A percentile compares a stretch with the other conserved stretches of the same genome.
Evolutionary conservation across 2,329 filamentous ascomycete genomes (phyloP).

Genomic region (Pseudopithomyces maydicus): DNA sequence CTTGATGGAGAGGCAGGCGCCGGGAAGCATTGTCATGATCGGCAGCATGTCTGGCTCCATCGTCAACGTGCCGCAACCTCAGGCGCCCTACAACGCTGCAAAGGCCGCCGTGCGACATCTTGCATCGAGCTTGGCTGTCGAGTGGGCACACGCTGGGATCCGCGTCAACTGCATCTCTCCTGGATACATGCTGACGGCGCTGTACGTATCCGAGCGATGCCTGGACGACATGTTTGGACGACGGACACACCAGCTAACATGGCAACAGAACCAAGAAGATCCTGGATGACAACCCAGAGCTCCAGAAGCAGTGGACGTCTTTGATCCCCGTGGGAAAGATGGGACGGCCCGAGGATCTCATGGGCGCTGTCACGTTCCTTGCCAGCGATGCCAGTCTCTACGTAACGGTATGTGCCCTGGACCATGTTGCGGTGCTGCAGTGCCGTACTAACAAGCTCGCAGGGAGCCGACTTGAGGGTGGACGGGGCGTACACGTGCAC

Average conservation of each 20-base stretch:
- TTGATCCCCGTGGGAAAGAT: slow-evolving; percentile 93
- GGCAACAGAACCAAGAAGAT: slow-evolving; percentile 84
- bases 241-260: too few relatives aligned
- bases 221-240: background rate
- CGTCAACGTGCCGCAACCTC: slow-evolving; percentile 93
- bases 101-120: slow-evolving; percentile 93
- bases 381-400: slow-evolving; percentile 70
- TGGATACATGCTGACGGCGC: slow-evolving; percentile 93
- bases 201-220: slow-evolving; percentile 62
- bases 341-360: slow-evolving; percentile 88
- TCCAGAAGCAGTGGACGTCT: slow-evolving; percentile 88
- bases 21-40: slow-evolving; percentile 90
- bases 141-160: slow-evolving; percentile 88
- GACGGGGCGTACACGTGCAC: slow-evolving; percentile 90
- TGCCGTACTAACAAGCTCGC: slow-evolving; percentile 29
- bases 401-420: slow-evolving; percentile 37
- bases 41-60: slow-evolving; percentile 94
- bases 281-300: slow-evolving; percentile 87
- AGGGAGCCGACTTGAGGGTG: slow-evolving; percentile 76
- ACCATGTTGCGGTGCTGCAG: background rate
- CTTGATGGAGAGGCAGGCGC: slow-evolving; percentile 77
- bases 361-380: slow-evolving; percentile 89
- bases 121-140: slow-evolving; percentile 84
- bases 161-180: slow-evolving; percentile 95
- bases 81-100: slow-evolving; percentile 89